Evolutionary conservation across 2,329 filamentous ascomycete genomes (phyloP).

Genomic region (Plectosphaerella sp.): DNA sequence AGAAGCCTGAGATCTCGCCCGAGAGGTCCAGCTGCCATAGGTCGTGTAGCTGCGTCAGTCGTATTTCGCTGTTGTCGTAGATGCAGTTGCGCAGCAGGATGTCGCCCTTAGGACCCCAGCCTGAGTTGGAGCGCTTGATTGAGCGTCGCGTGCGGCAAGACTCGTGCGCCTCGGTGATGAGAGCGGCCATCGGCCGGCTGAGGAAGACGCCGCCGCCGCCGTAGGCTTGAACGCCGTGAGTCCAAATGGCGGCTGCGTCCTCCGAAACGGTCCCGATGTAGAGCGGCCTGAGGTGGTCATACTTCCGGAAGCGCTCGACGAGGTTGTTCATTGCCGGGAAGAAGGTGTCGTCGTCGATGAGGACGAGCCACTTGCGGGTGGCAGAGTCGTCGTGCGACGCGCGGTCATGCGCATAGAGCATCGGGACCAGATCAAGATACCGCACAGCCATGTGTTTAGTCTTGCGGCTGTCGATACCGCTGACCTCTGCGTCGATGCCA

Average conservation of each 20-base stretch:
- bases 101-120: conserved; percentile 30
- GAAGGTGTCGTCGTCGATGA: conserved; percentile 57
- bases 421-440: conserved; percentile 42
- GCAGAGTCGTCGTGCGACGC: conserved; percentile 32
- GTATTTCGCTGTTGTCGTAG: conserved; percentile 21
- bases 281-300: conserved; percentile 41
- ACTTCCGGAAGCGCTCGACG: conserved; percentile 36
- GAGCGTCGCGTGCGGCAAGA: conserved; percentile 26
- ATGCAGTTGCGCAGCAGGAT: conserved; percentile 35
- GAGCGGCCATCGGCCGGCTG: conserved; percentile 25
- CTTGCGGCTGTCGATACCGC: conserved; percentile 36
- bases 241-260: conserved; percentile 43
- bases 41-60: conserved; percentile 33
- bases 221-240: conserved; percentile 55
- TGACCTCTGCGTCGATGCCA: conserved; percentile 46
- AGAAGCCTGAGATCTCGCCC: conserved; percentile 40
- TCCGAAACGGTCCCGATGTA: conserved; percentile 57
- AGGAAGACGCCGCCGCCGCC: conserved; percentile 41
- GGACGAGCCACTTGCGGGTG: conserved; percentile 45
- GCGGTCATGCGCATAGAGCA: conserved; percentile 25
- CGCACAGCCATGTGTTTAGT: conserved; percentile 40
- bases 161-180: conserved; percentile 31
- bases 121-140: conserved; percentile 14
- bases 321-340: conserved; percentile 51
- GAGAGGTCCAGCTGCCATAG: conserved; percentile 20